Base-by-base conservation (phyloP, 2,329 filamentous ascomycete genomes). In the Microcera coccophila region DNA sequence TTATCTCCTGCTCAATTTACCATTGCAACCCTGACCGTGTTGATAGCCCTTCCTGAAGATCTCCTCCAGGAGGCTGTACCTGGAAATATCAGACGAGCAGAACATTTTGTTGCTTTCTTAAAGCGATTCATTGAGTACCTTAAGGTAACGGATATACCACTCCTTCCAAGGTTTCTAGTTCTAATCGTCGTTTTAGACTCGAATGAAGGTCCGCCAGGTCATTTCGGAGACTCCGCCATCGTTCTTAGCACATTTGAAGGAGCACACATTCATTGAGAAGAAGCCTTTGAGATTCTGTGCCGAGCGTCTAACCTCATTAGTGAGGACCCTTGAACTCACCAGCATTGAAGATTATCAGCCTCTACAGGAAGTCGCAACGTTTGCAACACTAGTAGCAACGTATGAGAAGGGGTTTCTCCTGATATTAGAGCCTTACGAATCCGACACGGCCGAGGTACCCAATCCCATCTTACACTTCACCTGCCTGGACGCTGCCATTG, bases 271-370 rank as follows among this genome's bases (percentile, higher is more conserved):
- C 60, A 98, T 98, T 58, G 93, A 98, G 63, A 89, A 89, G 64
- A 98, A 98, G 58, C 93, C 93, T 0, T 67, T 98, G 10, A 77
- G 87, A 38, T 98, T 98, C 65, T 98, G 94, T 61, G 90, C 93
- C 1, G 94, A 98, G 67, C 82, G 93, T 29, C 71, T 98, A 11
- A 95, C 93, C 1, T 98, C 91, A 1, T 81, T 98, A 5, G 91
- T 98, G 15, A 80, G 94, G 44, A 98, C 93, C 0, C 77, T 98
- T 14, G 93, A 98, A 65, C 81, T 98, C 44, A 94, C 91, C 22
- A 97, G 94, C 57, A 96, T 98, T 47, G 93, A 98, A 69, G 94
- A 98, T 63, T 98, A 94, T 62, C 90, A 96, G 57, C 87, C 93
- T 5, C 75, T 98, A 1, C 93, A 98, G 70, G 91, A 98, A 69